A percentile compares a stretch with the other conserved stretches of the same genome.
phyloP scores from a whole-genome alignment of 176 grass and related monocot species.

The Zoysia japonica region DNA sequence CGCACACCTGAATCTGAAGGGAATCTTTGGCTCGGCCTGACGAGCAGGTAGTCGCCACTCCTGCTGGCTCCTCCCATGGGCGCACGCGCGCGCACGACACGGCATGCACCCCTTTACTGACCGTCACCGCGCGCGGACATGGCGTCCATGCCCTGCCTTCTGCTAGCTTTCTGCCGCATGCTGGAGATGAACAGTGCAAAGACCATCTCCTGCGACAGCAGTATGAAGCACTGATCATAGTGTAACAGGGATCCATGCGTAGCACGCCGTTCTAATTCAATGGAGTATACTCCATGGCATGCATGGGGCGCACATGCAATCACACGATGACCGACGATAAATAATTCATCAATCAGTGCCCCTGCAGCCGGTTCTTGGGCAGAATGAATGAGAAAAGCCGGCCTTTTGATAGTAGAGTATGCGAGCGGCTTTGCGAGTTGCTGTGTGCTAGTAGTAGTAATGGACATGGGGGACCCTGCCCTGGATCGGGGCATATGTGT shows the following conservation, averaged over 20 bases:
- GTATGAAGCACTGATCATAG: no score
- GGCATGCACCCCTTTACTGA: background rate
- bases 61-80: slow-evolving; percentile 25
- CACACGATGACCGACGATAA: slow-evolving; percentile 4
- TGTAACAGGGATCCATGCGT: background rate
- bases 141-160: slow-evolving; percentile 16
- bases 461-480: slow-evolving; percentile 7
- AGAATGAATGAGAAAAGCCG: slow-evolving; percentile 30
- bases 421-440: slow-evolving; percentile 10
- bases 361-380: slow-evolving; percentile 9
- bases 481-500: slow-evolving; percentile 37
- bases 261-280: background rate
- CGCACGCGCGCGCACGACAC: slow-evolving; percentile 3
- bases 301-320: slow-evolving; percentile 34
- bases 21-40: slow-evolving; percentile 31
- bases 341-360: slow-evolving; percentile 6
- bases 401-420: background rate
- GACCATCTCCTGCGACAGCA: background rate
- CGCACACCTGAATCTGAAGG: slow-evolving; percentile 32
- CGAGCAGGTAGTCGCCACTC: background rate
- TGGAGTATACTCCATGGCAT: slow-evolving; percentile 5
- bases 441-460: background rate
- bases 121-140: background rate
- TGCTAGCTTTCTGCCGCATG: slow-evolving; percentile 18
- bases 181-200: slow-evolving; percentile 30